phyloP scores from a whole-genome alignment of 441 rosid genomes.

The Croton setiger region DNA sequence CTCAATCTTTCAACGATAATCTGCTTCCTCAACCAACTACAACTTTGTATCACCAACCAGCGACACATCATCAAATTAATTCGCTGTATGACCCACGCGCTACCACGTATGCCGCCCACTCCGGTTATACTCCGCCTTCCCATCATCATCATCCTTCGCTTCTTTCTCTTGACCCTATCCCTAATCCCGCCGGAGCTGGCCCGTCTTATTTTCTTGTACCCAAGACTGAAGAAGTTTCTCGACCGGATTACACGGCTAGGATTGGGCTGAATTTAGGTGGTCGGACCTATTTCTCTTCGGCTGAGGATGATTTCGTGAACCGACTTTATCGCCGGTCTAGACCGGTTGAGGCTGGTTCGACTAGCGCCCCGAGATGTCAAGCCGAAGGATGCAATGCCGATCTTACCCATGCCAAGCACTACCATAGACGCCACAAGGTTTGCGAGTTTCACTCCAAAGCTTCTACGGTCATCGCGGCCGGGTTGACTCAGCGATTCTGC shows the following conservation, averaged over 20 bases:
- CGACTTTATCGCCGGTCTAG: constrained; percentile 77
- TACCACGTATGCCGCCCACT: constrained; percentile 20
- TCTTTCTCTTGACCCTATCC: constrained; percentile 35
- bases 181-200: constrained; percentile 16
- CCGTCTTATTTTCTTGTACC: constrained; percentile 51
- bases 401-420: constrained; percentile 87
- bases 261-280: constrained; percentile 92
- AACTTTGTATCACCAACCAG: constrained; percentile 29
- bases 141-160: constrained; percentile 25
- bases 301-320: constrained; percentile 86
- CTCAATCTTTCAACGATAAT: constrained; percentile 28
- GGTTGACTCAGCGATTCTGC: constrained; percentile 95
- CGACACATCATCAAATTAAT: constrained; percentile 28
- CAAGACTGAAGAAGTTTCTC: constrained; percentile 59
- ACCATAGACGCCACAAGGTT: constrained; percentile 94
- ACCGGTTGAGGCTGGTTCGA: constrained; percentile 47
- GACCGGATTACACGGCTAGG: constrained; percentile 56
- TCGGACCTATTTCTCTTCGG: constrained; percentile 83
- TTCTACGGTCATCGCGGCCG: constrained; percentile 76
- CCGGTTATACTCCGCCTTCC: constrained; percentile 15
- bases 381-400: constrained; percentile 97
- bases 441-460: constrained; percentile 98
- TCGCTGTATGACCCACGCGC: constrained; percentile 52
- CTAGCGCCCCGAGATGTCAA: constrained; percentile 71
- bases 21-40: constrained; percentile 26